Conservation (phyloP, 805 yeast species). For the Saturnispora gosingensis region DNA sequence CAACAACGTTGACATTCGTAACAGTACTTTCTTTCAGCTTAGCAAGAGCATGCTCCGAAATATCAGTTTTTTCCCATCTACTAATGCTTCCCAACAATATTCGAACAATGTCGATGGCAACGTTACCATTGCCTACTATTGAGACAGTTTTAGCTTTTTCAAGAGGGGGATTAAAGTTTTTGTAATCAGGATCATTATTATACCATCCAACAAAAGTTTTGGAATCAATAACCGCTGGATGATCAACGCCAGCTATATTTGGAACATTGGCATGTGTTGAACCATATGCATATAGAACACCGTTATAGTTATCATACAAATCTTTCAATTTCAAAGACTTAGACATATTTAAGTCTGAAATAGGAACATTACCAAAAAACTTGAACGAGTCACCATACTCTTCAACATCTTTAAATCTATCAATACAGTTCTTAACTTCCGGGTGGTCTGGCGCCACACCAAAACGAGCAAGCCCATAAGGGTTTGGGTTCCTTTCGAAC, state of each 20-base stretch:
- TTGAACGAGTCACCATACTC: conserved; percentile 28
- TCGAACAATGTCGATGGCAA: conserved; percentile 85
- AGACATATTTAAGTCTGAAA: conserved; percentile 32
- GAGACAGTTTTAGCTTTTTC: conserved; percentile 53
- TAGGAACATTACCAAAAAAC: conserved; percentile 61
- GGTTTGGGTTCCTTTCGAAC: conserved; percentile 80
- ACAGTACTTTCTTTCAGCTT: conserved; percentile 45
- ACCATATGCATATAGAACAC: conserved; percentile 78
- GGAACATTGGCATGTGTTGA: conserved; percentile 44
- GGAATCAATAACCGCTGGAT: conserved; percentile 67
- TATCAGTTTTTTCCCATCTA: conserved; percentile 60
- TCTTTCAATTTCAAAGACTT: conserved; percentile 34
- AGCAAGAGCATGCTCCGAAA: conserved; percentile 50
- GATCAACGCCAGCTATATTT: conserved; percentile 35
- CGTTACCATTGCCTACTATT: conserved; percentile 95
- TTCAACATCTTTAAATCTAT: conserved; percentile 49
- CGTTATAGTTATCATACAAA: conserved; percentile 52
- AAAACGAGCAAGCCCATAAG: conserved; percentile 82
- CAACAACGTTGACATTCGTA: conserved; percentile 62
- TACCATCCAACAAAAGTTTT: conserved; percentile 93
- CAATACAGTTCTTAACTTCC: conserved; percentile 81
- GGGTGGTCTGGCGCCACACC: conserved; percentile 99
- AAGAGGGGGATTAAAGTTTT: conserved; percentile 46
- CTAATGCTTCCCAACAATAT: conserved; percentile 52
- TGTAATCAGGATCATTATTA: conserved; percentile 71